phyloP scores from a whole-genome alignment of 2,329 filamentous ascomycete species.

The Talaromyces sp. region DNA sequence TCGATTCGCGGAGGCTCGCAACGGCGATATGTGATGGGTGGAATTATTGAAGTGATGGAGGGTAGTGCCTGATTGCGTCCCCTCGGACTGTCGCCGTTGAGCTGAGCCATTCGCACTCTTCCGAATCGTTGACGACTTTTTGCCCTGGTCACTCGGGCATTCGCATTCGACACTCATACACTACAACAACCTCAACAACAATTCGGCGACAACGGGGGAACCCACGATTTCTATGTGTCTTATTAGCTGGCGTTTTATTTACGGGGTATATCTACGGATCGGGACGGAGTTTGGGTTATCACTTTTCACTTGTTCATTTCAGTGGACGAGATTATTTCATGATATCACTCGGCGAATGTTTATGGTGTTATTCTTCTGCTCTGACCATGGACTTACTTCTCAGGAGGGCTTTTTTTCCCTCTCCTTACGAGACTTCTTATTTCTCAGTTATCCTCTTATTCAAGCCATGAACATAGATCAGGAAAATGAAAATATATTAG shows the following conservation, averaged over 20 bases:
- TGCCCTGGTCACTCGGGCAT: neutral
- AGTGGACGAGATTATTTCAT: slow-evolving; percentile 17
- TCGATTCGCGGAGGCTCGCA: slow-evolving; percentile 17
- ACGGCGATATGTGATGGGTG: slow-evolving; percentile 44
- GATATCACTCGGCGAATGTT: slow-evolving; percentile 19
- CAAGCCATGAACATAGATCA: neutral
- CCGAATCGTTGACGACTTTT: neutral
- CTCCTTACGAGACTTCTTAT: neutral
- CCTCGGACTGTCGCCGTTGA: neutral
- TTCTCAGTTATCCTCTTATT: neutral
- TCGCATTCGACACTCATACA: neutral
- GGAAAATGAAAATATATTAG: neutral
- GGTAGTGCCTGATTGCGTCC: slow-evolving; percentile 29
- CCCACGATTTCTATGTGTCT: neutral
- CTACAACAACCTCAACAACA: neutral
- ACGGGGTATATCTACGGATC: neutral
- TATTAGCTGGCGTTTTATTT: slow-evolving; percentile 14
- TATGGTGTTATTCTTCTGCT: slow-evolving; percentile 3
- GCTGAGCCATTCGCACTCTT: neutral
- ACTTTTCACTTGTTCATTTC: slow-evolving; percentile 1
- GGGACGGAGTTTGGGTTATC: slow-evolving; percentile 7
- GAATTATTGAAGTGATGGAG: slow-evolving; percentile 48
- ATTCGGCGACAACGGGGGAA: neutral
- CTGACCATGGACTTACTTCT: neutral
- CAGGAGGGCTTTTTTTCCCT: neutral